phyloP scores from a whole-genome alignment of 2,329 filamentous ascomycete species.

The Alternaria burnsii region DNA sequence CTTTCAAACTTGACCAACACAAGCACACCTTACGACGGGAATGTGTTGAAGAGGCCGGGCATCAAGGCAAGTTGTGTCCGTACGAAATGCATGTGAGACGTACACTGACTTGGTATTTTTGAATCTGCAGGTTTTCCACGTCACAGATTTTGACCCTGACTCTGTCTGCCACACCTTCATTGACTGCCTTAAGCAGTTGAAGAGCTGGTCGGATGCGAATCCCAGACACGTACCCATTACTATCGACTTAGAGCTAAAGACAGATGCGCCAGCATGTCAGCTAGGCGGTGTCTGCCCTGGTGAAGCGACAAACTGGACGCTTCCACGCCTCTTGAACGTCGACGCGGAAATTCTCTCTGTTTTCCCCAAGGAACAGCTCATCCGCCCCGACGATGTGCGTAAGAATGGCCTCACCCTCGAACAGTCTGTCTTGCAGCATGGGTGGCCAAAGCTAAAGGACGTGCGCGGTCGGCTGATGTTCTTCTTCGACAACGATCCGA shows the following conservation, averaged over 20 bases:
- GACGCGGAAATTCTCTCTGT: conserved; percentile 60
- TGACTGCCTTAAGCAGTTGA: conserved; percentile 55
- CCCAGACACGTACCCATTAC: conserved; percentile 57
- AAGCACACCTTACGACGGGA: conserved; percentile 51
- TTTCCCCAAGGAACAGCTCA: conserved; percentile 52
- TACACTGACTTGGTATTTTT: too few species aligned
- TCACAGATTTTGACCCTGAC: conserved; percentile 60
- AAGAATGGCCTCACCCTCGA: conserved; percentile 55
- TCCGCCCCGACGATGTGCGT: conserved; percentile 60
- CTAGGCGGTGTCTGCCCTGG: conserved; percentile 51
- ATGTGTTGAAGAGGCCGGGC: conserved; percentile 53
- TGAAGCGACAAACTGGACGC: conserved; percentile 55
- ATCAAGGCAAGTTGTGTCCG: conserved; percentile 37
- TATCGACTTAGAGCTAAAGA: conserved; percentile 62
- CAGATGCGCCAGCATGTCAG: conserved; percentile 46
- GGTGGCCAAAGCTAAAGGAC: conserved; percentile 59
- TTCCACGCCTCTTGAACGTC: conserved; percentile 54
- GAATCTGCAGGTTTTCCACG: conserved; percentile 55
- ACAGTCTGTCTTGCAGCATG: conserved; percentile 55
- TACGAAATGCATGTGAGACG: too few species aligned
- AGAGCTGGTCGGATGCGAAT: conserved; percentile 56
- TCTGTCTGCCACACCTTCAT: conserved; percentile 58
- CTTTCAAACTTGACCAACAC: conserved; percentile 52
- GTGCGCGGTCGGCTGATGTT: conserved; percentile 60
- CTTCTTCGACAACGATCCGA: conserved; percentile 61